phyloP scores from a whole-genome alignment of 208 protist genomes.

The Leishmania aethiopica region DNA sequence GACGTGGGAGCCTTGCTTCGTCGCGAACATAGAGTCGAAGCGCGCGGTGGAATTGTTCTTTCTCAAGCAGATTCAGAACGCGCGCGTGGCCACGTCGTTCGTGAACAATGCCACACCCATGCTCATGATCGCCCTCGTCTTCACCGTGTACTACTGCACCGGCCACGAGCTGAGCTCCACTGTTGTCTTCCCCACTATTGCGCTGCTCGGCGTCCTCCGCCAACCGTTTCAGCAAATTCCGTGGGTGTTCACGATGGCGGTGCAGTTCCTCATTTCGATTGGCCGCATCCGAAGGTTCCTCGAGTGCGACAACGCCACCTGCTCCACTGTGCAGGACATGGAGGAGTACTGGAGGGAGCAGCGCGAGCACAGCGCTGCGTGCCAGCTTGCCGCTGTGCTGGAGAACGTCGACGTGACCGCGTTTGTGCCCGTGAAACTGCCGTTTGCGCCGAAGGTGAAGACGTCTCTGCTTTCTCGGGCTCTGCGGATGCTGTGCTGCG shows the following conservation, averaged over 20 bases:
- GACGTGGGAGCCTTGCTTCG: constrained; percentile 87
- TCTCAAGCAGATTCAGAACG: constrained; percentile 41
- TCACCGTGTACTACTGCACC: constrained; percentile 39
- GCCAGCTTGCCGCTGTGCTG: constrained; percentile 41
- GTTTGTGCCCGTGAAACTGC: constrained; percentile 63
- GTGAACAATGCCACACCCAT: constrained; percentile 67
- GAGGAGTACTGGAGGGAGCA: constrained; percentile 23
- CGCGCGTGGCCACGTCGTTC: constrained; percentile 40
- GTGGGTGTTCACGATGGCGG: constrained; percentile 50
- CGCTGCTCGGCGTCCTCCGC: constrained; percentile 30
- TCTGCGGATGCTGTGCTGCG: constrained; percentile 37
- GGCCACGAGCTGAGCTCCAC: constrained; percentile 67
- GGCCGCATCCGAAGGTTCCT: constrained; percentile 64
- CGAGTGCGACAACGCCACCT: constrained; percentile 39
- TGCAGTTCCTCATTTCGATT: constrained; percentile 79
- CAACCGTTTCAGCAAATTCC: constrained; percentile 83
- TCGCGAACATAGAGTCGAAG: constrained; percentile 45
- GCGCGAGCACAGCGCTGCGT: constrained; percentile 17
- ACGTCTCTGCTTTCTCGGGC: constrained; percentile 8
- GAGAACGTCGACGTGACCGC: constrained; percentile 53
- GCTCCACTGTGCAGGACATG: constrained; percentile 33
- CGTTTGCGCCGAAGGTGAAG: constrained; percentile 34
- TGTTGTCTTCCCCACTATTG: constrained; percentile 53
- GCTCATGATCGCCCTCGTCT: constrained; percentile 44
- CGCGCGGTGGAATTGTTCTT: constrained; percentile 48